Conservation (phyloP, 257 asterid species). For the Knoxia roxburghii region DNA sequence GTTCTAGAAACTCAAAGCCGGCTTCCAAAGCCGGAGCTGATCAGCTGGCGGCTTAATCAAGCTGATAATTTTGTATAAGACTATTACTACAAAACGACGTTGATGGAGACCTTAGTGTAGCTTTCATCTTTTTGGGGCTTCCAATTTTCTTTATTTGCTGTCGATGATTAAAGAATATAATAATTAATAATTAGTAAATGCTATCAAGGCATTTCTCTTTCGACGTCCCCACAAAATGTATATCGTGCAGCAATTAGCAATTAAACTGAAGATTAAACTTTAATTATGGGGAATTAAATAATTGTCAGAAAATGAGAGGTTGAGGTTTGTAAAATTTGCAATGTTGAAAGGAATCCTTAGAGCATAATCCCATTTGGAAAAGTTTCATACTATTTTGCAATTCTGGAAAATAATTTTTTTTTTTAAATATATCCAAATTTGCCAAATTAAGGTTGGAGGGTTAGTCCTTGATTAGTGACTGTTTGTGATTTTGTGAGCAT, state of each 20-base stretch:
- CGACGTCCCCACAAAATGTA: not conserved
- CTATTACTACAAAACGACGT: not conserved
- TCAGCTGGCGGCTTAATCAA: slow-evolving; percentile 1
- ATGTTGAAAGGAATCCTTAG: slow-evolving; percentile 9
- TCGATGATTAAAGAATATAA: not conserved
- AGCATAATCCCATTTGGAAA: slow-evolving; percentile 10
- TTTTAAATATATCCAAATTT: not conserved
- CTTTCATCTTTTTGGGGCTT: slow-evolving; percentile 10
- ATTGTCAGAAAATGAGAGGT: not conserved
- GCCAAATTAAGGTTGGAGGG: not conserved
- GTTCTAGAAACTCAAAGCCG: slow-evolving; percentile 12
- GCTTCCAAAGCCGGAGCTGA: slow-evolving; percentile 1
- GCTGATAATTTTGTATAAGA: not conserved
- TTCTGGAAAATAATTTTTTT: not conserved
- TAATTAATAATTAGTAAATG: not conserved
- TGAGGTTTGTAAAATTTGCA: not conserved
- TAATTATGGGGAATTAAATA: too few species aligned
- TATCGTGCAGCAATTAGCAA: not conserved
- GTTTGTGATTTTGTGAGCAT: too few species aligned
- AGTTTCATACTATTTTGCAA: slow-evolving; percentile 1
- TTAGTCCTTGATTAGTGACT: not conserved
- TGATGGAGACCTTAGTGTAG: slow-evolving; percentile 19
- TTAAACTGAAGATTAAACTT: not conserved
- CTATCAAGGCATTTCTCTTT: slow-evolving; percentile 1
- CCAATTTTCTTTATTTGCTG: not conserved